phyloP scores from a whole-genome alignment of 352 stramenopile species.

The Phytophthora capsici region DNA sequence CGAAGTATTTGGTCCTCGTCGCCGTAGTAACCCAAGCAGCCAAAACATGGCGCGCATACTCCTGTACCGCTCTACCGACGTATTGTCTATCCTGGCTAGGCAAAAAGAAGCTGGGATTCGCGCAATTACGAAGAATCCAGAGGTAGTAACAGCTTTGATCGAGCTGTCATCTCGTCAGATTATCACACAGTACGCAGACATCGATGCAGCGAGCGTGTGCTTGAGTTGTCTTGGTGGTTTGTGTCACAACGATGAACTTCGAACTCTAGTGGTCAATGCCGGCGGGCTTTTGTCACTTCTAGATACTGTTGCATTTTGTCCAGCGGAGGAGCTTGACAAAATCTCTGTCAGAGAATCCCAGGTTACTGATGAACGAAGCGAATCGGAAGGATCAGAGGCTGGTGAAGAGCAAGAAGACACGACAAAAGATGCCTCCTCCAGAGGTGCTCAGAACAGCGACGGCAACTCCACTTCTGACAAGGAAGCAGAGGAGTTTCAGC shows the following conservation, averaged over 20 bases:
- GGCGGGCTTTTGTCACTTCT: constrained; percentile 74
- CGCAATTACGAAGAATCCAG: constrained; percentile 65
- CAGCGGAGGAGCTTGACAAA: constrained; percentile 49
- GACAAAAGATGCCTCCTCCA: constrained; percentile 5
- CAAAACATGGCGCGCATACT: constrained; percentile 64
- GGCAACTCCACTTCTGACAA: constrained; percentile 1
- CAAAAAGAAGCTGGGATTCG: constrained; percentile 44
- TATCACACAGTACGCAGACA: constrained; percentile 63
- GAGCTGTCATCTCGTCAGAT: constrained; percentile 61
- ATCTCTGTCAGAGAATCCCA: constrained; percentile 9
- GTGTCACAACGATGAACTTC: constrained; percentile 66
- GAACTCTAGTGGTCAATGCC: constrained; percentile 58
- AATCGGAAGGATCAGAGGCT: constrained; percentile 25
- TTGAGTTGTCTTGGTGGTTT: constrained; percentile 67
- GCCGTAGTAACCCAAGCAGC: constrained; percentile 30
- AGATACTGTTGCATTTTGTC: constrained; percentile 73
- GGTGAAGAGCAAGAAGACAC: constrained; percentile 18
- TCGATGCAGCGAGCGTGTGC: constrained; percentile 63
- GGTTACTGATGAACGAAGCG: constrained; percentile 32
- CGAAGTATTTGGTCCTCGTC: constrained; percentile 30
- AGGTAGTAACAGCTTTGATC: constrained; percentile 64
- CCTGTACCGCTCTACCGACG: constrained; percentile 73
- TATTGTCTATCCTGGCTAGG: constrained; percentile 60
- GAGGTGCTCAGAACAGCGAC: constrained; percentile 16
- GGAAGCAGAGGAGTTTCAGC: constrained; percentile 24